These are phyloP conservation scores for Vitrella brassicaformis DNA, from an alignment of 73 alveolate genomes.

Conservation along the genomic window DNA sequence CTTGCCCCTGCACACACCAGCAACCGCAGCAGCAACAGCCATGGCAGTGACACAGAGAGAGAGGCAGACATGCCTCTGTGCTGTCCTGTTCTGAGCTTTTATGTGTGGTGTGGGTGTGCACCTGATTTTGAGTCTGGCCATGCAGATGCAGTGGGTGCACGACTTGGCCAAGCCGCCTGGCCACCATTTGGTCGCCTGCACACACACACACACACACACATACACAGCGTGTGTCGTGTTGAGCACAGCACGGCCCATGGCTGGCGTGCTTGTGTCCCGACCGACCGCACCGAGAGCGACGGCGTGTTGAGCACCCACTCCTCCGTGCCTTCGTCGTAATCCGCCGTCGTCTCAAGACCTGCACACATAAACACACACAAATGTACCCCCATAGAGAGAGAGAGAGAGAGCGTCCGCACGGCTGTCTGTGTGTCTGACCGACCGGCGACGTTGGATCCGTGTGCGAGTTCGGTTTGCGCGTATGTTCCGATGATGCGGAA, in stretches of 20 bases:
- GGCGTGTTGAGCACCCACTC: constrained; percentile 57
- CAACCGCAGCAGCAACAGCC: constrained; percentile 45
- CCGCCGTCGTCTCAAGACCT: constrained; percentile 49
- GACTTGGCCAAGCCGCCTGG: constrained; percentile 46
- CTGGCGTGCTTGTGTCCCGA: too few relatives aligned
- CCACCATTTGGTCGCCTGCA: constrained; percentile 55
- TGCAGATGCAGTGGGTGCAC: background rate
- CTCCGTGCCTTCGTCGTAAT: constrained; percentile 45
- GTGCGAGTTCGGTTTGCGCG: constrained; percentile 80
- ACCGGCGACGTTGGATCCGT: constrained; percentile 73
- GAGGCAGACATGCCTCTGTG: too few relatives aligned
- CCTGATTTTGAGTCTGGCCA: constrained; percentile 19
- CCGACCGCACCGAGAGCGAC: too few relatives aligned
- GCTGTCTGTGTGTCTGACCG: background rate
- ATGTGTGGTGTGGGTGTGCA: too few relatives aligned
- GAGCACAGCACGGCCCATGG: too few relatives aligned
- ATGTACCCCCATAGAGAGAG: background rate
- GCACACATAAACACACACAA: background rate
- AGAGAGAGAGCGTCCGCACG: background rate
- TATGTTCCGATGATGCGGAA: constrained; percentile 6
- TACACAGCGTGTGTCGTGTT: too few relatives aligned
- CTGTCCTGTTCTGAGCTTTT: too few relatives aligned
- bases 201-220: background rate
- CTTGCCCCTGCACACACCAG: constrained; percentile 37
- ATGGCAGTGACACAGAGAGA: too few relatives aligned